Evolutionary conservation across 371 early-diverging fungal species (phyloP), one percentile per base, ranked within the genome.

Genomic region (Circinella minor): DNA sequence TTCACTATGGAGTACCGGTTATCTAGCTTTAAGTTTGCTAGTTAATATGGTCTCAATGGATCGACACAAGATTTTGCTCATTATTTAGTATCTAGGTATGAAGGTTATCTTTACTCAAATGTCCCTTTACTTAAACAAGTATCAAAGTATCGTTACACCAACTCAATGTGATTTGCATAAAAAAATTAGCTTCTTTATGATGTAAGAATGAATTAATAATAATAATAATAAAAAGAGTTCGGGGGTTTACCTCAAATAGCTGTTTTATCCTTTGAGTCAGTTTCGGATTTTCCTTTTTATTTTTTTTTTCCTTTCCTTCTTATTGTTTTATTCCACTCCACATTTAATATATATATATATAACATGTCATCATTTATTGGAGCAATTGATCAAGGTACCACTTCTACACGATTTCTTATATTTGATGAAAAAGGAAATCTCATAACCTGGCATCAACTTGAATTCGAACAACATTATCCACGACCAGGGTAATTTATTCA

Each of bases 321-420:
- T 18, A 7, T 49, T 49, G 14, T 34, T 20, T 36, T 60, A n/a
- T 47, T 27, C 27, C 2, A 27, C 27, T 27, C 27, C 27, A 27
- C 27, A 27, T 27, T 27, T 27, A 27, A 27, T 27, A 27, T 59
- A 15, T 11, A 47, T 46, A n/a, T 20, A 6, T 4, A 27, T 36
- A 36, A 37, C 36, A 70, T 64, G 3, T 20, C 48, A 51, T 4
- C 0, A 18, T 91, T 88, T 76, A 77, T 98, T 51, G 96, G 93
- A 46, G 86, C 97, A 69, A 92, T 97, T 68, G 98, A 97, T 80
- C 94, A 96, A 79, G 98, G 98, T 71, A 98, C 97, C 20, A 89
- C 93, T 18, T 94, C 94, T 34, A 87, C 96, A 59, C 90, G 97
- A 6, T 95, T 96, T 79, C 87, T 97, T 43, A 89, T 98, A 66